Percentiles rank a stretch among this genome's conserved stretches.
Evolutionary conservation across 768 basidiomycete genomes (phyloP).

Genomic region (Crucibulum laeve): DNA sequence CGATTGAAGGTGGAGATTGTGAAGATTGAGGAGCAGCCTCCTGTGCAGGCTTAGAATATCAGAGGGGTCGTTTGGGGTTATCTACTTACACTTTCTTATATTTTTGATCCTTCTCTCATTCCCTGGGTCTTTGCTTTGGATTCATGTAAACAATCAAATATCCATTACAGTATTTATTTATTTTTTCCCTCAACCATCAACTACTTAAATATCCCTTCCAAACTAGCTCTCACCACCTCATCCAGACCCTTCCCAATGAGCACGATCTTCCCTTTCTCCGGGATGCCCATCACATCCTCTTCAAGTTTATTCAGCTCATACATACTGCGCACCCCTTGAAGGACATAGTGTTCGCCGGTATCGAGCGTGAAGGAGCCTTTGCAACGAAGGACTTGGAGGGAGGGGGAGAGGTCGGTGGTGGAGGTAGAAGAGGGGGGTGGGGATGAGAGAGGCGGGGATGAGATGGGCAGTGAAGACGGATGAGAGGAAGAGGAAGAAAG

Average conservation of each 20-base stretch:
- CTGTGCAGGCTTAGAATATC: too few species aligned
- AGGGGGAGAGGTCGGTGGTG: too few species aligned
- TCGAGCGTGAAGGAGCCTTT: slow-evolving; percentile 74
- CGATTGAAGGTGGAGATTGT: slow-evolving; percentile 28
- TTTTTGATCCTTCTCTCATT: background rate
- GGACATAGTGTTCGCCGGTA: slow-evolving; percentile 57
- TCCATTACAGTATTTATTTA: slow-evolving; percentile 1
- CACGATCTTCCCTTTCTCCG: slow-evolving; percentile 74
- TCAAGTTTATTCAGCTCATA: slow-evolving; percentile 70
- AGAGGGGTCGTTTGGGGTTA: background rate
- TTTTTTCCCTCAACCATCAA: background rate
- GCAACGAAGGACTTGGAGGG: slow-evolving; percentile 72
- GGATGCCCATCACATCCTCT: slow-evolving; percentile 40
- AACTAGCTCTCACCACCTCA: slow-evolving; percentile 48
- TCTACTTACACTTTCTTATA: background rate
- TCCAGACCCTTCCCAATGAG: slow-evolving; percentile 82
- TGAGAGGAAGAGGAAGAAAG: too few species aligned
- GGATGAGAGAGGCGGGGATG: too few species aligned
- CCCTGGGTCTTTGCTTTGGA: background rate
- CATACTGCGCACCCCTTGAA: slow-evolving; percentile 90
- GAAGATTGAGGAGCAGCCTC: slow-evolving; percentile 24
- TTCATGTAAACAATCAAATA: slow-evolving; percentile 3
- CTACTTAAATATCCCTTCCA: slow-evolving; percentile 31
- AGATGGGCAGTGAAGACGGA: too few species aligned
- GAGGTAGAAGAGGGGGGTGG: too few species aligned